phyloP scores from a whole-genome alignment of 257 asterid genomes.

The Gardenia jasminoides region DNA sequence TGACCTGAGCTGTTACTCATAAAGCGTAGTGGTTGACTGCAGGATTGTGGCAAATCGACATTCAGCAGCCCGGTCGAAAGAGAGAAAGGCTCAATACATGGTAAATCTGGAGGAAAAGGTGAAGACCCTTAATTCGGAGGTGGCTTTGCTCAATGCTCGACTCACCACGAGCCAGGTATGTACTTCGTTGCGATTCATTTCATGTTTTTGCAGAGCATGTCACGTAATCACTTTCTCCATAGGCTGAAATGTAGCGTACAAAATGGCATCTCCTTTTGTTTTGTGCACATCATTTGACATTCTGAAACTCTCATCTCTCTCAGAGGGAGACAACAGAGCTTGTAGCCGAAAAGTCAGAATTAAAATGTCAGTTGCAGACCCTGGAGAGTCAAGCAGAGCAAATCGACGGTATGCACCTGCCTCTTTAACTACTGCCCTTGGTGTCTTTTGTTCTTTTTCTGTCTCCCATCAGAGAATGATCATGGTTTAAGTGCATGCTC shows the following conservation, averaged over 20 bases:
- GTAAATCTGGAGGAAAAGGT: slow-evolving; percentile 19
- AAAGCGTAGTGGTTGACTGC: not conserved
- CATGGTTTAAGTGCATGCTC: not conserved
- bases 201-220: not conserved
- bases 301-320: not conserved
- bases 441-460: not conserved
- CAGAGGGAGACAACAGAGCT: slow-evolving; percentile 18
- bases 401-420: slow-evolving; percentile 7
- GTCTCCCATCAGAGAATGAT: not conserved
- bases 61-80: slow-evolving; percentile 31
- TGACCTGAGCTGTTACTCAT: not conserved
- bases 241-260: not conserved
- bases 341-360: slow-evolving; percentile 17
- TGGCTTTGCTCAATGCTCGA: slow-evolving; percentile 9
- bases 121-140: slow-evolving; percentile 16
- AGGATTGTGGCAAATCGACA: slow-evolving; percentile 31
- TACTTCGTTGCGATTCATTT: not conserved
- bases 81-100: slow-evolving; percentile 24
- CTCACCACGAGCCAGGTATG: slow-evolving; percentile 18
- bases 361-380: slow-evolving; percentile 16
- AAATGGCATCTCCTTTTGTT: not conserved
- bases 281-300: not conserved
- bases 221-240: not conserved
- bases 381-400: slow-evolving; percentile 15
- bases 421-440: not conserved